These are phyloP conservation scores for Paecilomyces dactylethromorphus DNA, from an alignment of 2,329 filamentous ascomycete genomes.

Conservation along the genomic window DNA sequence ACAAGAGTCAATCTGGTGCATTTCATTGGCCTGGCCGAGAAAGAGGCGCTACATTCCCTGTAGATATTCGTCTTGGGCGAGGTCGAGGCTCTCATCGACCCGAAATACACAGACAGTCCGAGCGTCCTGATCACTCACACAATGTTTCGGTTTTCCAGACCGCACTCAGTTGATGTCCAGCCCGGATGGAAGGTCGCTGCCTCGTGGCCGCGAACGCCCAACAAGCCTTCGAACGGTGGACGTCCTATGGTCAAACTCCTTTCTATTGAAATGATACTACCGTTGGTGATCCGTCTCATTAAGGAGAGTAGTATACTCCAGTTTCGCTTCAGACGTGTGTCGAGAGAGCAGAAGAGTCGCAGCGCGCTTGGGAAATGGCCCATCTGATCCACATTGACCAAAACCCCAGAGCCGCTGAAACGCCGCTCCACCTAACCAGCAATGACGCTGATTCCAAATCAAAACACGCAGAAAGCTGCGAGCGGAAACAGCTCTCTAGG, in stretches of 20 bases:
- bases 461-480: background rate
- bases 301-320: background rate
- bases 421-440: background rate
- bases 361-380: background rate
- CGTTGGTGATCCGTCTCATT: background rate
- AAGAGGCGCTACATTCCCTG: constrained; percentile 1
- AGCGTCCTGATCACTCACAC: background rate
- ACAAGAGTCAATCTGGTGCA: background rate
- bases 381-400: background rate
- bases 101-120: background rate
- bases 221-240: background rate
- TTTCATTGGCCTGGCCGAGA: background rate
- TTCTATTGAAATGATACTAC: background rate
- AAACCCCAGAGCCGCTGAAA: background rate
- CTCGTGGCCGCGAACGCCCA: background rate
- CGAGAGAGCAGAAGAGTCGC: background rate
- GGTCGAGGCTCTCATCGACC: constrained; percentile 18
- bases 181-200: background rate
- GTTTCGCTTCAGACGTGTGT: background rate
- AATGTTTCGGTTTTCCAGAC: background rate
- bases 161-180: background rate
- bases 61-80: constrained; percentile 5
- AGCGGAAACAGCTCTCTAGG: background rate
- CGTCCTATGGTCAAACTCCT: background rate
- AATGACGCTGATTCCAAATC: background rate